A percentile compares a stretch with the other conserved stretches of the same genome.
phyloP scores from a whole-genome alignment of 2,329 filamentous ascomycete species.

The Aspergillus versicolor region DNA sequence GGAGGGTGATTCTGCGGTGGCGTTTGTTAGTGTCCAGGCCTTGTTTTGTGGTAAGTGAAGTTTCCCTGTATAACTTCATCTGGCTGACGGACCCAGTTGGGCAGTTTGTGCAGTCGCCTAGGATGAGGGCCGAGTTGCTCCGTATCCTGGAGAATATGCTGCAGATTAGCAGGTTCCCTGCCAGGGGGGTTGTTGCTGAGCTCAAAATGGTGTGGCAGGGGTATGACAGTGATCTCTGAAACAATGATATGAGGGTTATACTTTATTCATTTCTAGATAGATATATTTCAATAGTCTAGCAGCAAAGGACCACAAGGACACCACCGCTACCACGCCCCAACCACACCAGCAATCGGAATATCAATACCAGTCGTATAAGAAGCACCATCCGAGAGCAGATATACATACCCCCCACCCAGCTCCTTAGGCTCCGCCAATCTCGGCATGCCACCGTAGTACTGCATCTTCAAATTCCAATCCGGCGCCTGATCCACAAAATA shows the following conservation, averaged over 20 bases:
- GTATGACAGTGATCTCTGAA: not conserved
- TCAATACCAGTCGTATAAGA: conserved; percentile 41
- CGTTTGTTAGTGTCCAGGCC: conserved; percentile 24
- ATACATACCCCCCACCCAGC: conserved; percentile 58
- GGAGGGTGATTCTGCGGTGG: conserved; percentile 18
- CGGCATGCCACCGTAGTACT: conserved; percentile 60
- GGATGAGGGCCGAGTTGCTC: conserved; percentile 14
- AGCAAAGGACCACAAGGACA: too few relatives aligned
- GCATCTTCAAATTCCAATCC: conserved; percentile 58
- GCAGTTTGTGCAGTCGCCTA: conserved; percentile 15
- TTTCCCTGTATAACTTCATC: not conserved
- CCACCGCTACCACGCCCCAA: conserved; percentile 28
- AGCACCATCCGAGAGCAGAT: conserved; percentile 48
- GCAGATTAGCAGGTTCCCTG: conserved; percentile 16
- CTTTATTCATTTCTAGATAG: not conserved
- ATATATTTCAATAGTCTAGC: too few relatives aligned
- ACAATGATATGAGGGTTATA: not conserved
- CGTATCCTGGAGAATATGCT: conserved; percentile 14
- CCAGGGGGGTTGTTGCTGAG: conserved; percentile 11
- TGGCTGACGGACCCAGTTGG: conserved; percentile 9
- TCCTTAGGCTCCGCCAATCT: conserved; percentile 54
- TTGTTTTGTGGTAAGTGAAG: conserved; percentile 18
- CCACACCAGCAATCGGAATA: conserved; percentile 41
- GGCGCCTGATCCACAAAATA: conserved; percentile 32
- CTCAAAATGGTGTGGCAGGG: conserved; percentile 23